Evolutionary conservation across 2,329 filamentous ascomycete genomes (phyloP), one percentile per base, ranked within the genome.

Genomic region (Pseudogymnoascus sp.): DNA sequence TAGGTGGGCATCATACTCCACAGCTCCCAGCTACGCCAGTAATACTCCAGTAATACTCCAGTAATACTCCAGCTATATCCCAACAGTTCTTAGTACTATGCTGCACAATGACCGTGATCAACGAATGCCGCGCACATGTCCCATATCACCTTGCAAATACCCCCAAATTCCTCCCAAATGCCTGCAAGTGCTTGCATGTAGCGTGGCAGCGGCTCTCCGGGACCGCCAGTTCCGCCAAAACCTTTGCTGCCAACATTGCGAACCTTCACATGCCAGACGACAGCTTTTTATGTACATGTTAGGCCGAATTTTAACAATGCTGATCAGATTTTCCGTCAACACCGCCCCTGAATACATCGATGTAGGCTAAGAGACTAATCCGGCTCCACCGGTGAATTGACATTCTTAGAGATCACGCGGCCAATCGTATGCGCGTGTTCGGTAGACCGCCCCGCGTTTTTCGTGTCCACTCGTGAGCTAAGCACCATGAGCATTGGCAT

Each of bases 261-360:
- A 35, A 33, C 50, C 50, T 56, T 56, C 50, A 56, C 50, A 56
- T 56, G 50, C 16, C 50, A 56, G 50, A 56, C 16, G 11, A 19
- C 11, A 35, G n/a, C 28, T 35, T 33, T 12, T n/a, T 22, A 33
- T 56, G 35, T 22, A 7, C 50, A 33, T 56, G 22, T 14, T 19
- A 8, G 14, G 50, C 50, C 28, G 28, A 56, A 56, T 56, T 7
- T 56, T 35, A 56, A 33, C 43, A 56, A 14, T 56, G 50, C 28
- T 56, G 50, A 22, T 33, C 16, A 33, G 16, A 33, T 56, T 56
- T 56, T 56, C 50, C 50, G 50, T 35, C 50, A 26, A 53, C 3
- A 56, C 50, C 28, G 7, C 14, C 46, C 46, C 26, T 31, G 46
- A 53, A 12, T 28, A 50, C 24, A n/a, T 16, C 24, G 6, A 16